Percentiles rank a stretch among this genome's conserved stretches.
phyloP scores from a whole-genome alignment of 192 early-diverging fungal species.

The Allomyces macrogynus region DNA sequence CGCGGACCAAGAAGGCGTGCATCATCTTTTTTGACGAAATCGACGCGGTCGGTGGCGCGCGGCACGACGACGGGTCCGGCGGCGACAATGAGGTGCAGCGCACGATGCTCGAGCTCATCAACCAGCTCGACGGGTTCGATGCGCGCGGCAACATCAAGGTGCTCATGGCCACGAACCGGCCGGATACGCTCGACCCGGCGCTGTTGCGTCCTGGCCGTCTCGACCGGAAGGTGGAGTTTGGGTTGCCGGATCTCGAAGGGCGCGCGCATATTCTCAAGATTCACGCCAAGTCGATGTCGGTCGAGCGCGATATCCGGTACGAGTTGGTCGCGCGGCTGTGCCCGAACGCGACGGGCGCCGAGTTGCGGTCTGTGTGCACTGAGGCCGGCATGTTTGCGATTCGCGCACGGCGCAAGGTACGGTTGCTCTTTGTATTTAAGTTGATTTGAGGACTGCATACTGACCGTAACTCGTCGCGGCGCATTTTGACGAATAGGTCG shows the following conservation, averaged over 20 bases:
- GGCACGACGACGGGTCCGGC: conserved; percentile 94
- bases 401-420: conserved; percentile 78
- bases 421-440: neutral
- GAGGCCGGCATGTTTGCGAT: conserved; percentile 99
- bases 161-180: conserved; percentile 94
- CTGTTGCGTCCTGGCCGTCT: conserved; percentile 91
- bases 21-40: conserved; percentile 99
- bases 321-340: conserved; percentile 94
- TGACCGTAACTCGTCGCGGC: neutral
- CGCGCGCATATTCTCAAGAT: conserved; percentile 96
- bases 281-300: conserved; percentile 95
- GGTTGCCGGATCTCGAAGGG: conserved; percentile 86
- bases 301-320: conserved; percentile 97
- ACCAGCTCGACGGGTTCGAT: conserved; percentile 98
- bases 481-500: conserved; percentile 30
- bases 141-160: conserved; percentile 99
- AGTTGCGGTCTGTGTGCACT: conserved; percentile 94
- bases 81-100: conserved; percentile 99
- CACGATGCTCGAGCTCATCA: conserved; percentile 99
- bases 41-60: conserved; percentile 95
- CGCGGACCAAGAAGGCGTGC: conserved; percentile 97
- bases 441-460: neutral
- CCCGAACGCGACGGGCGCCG: conserved; percentile 97
- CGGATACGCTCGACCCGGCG: conserved; percentile 96
- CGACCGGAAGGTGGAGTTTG: conserved; percentile 96